A percentile compares a stretch with the other conserved stretches of the same genome.
Evolutionary conservation across 352 stramenopile genomes (phyloP).

Genomic region (Phytophthora agathidicida): DNA sequence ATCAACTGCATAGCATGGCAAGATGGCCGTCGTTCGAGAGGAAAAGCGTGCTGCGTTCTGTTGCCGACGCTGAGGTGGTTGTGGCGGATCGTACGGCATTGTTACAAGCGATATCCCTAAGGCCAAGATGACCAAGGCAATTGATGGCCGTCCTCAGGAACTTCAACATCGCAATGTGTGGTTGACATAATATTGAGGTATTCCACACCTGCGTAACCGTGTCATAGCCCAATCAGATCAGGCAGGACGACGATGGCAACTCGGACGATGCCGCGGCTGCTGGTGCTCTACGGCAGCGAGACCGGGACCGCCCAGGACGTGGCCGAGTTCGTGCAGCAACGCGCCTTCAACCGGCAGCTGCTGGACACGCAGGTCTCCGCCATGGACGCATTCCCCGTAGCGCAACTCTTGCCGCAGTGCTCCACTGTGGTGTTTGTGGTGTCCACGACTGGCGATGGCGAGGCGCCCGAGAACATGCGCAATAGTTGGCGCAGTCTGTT

Average conservation of each 20-base stretch:
- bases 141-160: no score
- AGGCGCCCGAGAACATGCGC: conserved; percentile 92
- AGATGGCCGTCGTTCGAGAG: no score
- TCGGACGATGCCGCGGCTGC: conserved; percentile 43
- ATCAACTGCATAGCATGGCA: no score
- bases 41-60: no score
- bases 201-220: background rate
- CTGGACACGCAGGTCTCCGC: conserved; percentile 52
- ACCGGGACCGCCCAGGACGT: conserved; percentile 91
- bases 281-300: conserved; percentile 92
- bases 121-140: no score
- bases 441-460: conserved; percentile 92
- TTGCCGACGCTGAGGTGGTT: no score
- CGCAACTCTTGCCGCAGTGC: conserved; percentile 54
- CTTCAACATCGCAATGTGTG: background rate
- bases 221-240: conserved; percentile 17
- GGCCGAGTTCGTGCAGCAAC: conserved; percentile 74
- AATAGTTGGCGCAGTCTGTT: conserved; percentile 85
- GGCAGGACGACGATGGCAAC: conserved; percentile 7
- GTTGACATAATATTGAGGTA: background rate
- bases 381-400: conserved; percentile 77
- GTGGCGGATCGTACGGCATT: no score
- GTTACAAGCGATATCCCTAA: no score
- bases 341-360: conserved; percentile 66
- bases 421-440: conserved; percentile 89